Evolutionary conservation across 495 filamentous ascomycete genomes (phyloP), one percentile per base, ranked within the genome.

Genomic region (Aspergillus campestris): DNA sequence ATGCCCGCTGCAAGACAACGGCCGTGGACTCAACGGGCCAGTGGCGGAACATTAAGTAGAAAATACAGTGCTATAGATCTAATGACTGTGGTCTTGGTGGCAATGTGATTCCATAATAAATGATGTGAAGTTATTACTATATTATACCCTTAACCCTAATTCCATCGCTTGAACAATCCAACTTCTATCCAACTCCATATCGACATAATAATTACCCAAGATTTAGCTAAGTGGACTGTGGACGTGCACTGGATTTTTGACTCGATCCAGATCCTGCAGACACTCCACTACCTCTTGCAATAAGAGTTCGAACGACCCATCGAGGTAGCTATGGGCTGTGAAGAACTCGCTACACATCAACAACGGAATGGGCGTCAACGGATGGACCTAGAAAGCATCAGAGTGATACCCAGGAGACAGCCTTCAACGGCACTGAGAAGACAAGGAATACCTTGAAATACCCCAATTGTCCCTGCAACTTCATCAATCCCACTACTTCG

Each of bases 341-440:
- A 57, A 46, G 37, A 57, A 57, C 14, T 57, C 55, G 33, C 45
- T 49, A 33, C 55, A 57, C 51, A 57, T 57, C 48, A 48, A 49
- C 10, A 57, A 30, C 1, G 55, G 55, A n/a, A 57, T 57, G 1
- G 55, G 55, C 3, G 55, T 53, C 11, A 57, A 31, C 1, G 55
- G 55, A n/a, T 57, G 55, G 3, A 57, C 55, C 55, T 57, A 27
- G 12, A 31, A 11, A 10, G 14, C 8, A 14, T 51, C 42, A 45
- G 35, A 9, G 12, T 32, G 15, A 6, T 13, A n/a, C 35, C 11
- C 29, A 15, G 37, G 7, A 7, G 7, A 8, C 13, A 27, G 24
- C 11, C 14, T 10, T 3, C 1, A 9, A 31, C 18, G 8, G 11
- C 31, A 8, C 11, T 42, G 30, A 14, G 18, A 44, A n/a, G 18